phyloP scores from a whole-genome alignment of 768 basidiomycete genomes.

The Calvatia gigantea region DNA sequence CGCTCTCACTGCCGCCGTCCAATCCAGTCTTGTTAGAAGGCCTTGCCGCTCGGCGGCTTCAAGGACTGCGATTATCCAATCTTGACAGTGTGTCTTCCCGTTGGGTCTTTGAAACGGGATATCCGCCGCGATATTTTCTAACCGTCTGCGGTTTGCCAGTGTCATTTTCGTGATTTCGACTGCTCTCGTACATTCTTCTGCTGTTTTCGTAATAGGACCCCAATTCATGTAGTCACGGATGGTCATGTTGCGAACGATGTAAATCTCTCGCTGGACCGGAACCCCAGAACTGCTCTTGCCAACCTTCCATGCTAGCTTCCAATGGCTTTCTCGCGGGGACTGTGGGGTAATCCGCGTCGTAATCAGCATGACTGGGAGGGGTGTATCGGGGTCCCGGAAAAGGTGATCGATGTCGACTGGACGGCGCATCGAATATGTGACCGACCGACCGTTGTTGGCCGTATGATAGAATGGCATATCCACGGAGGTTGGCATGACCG shows the following conservation, averaged over 20 bases:
- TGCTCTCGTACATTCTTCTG: slow-evolving; percentile 5
- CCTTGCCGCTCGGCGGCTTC: slow-evolving; percentile 11
- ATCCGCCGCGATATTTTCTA: slow-evolving; percentile 7
- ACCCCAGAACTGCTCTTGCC: slow-evolving; percentile 8
- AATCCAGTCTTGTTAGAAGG: slow-evolving; percentile 5
- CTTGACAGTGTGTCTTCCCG: slow-evolving; percentile 10
- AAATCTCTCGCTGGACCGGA: slow-evolving; percentile 11
- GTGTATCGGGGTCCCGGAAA: slow-evolving; percentile 7
- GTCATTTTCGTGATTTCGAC: slow-evolving; percentile 12
- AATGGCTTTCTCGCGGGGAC: slow-evolving; percentile 9
- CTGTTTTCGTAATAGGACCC: slow-evolving; percentile 11
- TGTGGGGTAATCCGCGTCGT: slow-evolving; percentile 4
- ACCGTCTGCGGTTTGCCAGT: slow-evolving; percentile 6
- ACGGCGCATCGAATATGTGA: slow-evolving; percentile 12
- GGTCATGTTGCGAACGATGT: slow-evolving; percentile 5
- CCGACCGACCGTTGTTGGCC: neutral
- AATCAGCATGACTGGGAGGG: slow-evolving; percentile 7
- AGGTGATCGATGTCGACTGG: slow-evolving; percentile 12
- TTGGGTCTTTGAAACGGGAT: slow-evolving; percentile 1
- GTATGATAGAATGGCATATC: neutral
- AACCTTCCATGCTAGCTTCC: slow-evolving; percentile 13
- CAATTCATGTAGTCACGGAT: slow-evolving; percentile 10
- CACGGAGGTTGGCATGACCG: neutral
- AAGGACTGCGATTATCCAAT: slow-evolving; percentile 9
- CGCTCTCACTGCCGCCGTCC: slow-evolving; percentile 6